Conservation (phyloP, 345 rosid genomes). For the Conringia planisiliqua region DNA sequence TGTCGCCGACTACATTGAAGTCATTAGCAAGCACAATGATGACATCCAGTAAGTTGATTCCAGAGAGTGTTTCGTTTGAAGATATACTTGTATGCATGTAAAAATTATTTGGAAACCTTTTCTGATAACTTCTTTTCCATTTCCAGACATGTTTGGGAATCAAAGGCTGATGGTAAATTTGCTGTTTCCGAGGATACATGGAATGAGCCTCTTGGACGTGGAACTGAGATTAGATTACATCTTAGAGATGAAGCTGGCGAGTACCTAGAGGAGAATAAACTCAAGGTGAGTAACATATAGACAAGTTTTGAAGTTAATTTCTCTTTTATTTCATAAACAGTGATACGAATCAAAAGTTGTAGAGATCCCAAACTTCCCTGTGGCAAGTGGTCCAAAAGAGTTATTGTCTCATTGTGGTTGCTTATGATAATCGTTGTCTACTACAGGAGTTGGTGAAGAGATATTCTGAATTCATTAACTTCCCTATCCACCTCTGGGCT, state of each 20-base stretch:
- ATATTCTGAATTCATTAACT: conserved; percentile 96
- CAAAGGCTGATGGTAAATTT: conserved; percentile 98
- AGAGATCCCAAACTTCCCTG: not conserved
- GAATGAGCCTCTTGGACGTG: conserved; percentile 96
- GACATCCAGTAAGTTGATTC: conserved; percentile 69
- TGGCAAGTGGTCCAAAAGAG: not conserved
- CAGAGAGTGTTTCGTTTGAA: not conserved
- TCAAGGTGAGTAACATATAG: conserved; percentile 54
- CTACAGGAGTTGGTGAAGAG: conserved; percentile 91
- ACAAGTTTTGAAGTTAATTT: not conserved
- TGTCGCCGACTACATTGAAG: conserved; percentile 97
- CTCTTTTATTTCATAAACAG: not conserved
- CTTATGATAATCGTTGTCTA: conserved; percentile 1
- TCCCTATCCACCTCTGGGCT: conserved; percentile 91
- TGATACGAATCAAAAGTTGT: not conserved
- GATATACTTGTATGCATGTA: not conserved
- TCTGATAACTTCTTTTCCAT: conserved; percentile 14
- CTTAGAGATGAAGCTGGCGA: conserved; percentile 97
- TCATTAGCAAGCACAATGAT: conserved; percentile 91
- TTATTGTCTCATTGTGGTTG: not conserved
- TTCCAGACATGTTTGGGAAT: conserved; percentile 92
- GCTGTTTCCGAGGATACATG: conserved; percentile 97
- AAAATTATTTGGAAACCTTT: not conserved
- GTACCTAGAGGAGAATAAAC: conserved; percentile 86
- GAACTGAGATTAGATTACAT: conserved; percentile 94